Percentiles rank a stretch among this genome's conserved stretches.
Evolutionary conservation across 2,329 filamentous ascomycete genomes (phyloP).

Genomic region (Aspergillus cejpii): DNA sequence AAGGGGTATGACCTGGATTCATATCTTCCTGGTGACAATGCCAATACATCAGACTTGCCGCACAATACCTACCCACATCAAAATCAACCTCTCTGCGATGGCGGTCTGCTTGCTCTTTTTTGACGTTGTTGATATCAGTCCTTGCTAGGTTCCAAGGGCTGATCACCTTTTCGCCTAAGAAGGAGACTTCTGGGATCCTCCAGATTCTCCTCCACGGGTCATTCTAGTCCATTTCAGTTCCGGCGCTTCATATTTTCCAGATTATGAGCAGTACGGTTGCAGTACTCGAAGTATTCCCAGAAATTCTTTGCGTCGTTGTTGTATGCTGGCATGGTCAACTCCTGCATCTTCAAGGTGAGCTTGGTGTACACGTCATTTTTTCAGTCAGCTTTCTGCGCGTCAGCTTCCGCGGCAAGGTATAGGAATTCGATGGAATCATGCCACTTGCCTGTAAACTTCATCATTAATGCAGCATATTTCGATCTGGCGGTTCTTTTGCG

Average conservation of each 20-base stretch:
- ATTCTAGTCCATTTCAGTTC: neutral
- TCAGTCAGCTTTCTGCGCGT: neutral
- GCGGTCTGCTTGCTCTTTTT: no score
- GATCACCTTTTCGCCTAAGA: no score
- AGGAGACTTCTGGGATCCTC: no score
- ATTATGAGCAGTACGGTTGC: neutral
- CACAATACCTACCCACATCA: no score
- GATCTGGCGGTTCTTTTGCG: neutral
- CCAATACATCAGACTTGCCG: no score
- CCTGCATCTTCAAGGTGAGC: neutral
- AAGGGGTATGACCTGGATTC: no score
- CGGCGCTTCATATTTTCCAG: neutral
- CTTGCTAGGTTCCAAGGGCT: no score
- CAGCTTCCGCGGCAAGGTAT: conserved; percentile 2
- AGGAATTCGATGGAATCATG: conserved; percentile 7
- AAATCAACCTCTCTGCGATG: no score
- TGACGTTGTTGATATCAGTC: no score
- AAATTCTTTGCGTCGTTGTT: neutral
- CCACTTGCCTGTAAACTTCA: neutral
- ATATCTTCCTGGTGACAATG: no score
- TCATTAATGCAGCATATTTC: neutral
- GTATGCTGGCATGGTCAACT: neutral
- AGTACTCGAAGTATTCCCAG: neutral
- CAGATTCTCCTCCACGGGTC: no score
- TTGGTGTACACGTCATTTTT: conserved; percentile 2